Evolutionary conservation across 306 rosid species (phyloP), one percentile per base, ranked within the genome.

Genomic region (Elaeagnus macrophylla): DNA sequence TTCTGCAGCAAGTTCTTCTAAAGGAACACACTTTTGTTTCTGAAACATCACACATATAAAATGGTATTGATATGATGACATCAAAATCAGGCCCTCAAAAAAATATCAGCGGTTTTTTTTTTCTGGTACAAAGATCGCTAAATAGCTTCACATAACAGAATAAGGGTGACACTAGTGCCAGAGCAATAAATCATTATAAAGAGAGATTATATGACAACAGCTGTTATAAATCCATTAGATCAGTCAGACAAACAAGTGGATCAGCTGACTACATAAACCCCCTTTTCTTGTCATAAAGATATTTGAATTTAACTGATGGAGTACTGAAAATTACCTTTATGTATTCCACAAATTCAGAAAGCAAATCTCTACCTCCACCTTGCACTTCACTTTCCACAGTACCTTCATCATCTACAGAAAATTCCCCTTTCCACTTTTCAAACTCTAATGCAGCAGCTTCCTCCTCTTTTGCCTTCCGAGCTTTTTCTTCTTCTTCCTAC

Each of bases 1-100:
- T 65, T 91, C 99, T 48, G 96, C 95, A 69, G 99, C 96, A 69
- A 91, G 87, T 60, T 91, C 96, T 75, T 91, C 99, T 56, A 91
- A 79, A 51, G 87, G 95, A 63, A 91, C 82, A 66, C 99, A 87
- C 77, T 91, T 91, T 45, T 84, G 81, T 60, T 72, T 82, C 99
- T 91, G 94, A 70, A 72, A 54, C 47, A 59, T 61, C 54, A 64
- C 10, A 62, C 20, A 57, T 48, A 68, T n/a, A 62, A 12, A 6
- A 6, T 36, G 44, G 39, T 60, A 20, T 20, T 65, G 57, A 54
- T 64, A 57, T 72, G 35, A 39, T 59, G 37, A 54, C 44, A 18
- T 37, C 53, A 37, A 36, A 44, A 46, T 42, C 51, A n/a, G 37
- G 54, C n/a, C 42, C 20, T 14, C 43, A 6, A 40, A 13, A 20